A percentile compares a stretch with the other conserved stretches of the same genome.
phyloP scores from a whole-genome alignment of 2,329 filamentous ascomycete species.

The Paradendryphiella salina region DNA sequence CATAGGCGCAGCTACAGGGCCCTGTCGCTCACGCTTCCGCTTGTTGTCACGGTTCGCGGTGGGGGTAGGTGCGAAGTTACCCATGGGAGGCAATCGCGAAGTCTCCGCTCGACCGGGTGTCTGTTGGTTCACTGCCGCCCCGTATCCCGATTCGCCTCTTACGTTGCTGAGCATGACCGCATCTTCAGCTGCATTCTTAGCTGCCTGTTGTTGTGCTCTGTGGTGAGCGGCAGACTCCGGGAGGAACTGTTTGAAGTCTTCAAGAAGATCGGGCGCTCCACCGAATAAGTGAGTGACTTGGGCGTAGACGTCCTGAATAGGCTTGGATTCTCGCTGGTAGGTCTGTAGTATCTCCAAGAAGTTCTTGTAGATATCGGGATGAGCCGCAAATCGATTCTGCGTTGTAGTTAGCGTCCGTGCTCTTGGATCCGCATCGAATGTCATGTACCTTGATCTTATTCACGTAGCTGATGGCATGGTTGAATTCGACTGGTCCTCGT shows the following conservation, averaged over 20 bases:
- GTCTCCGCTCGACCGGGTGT: conserved; percentile 52
- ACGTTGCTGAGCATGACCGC: conserved; percentile 67
- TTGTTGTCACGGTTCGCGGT: conserved; percentile 89
- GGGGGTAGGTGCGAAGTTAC: conserved; percentile 84
- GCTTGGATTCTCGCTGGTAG: conserved; percentile 96
- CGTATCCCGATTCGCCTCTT: conserved; percentile 56
- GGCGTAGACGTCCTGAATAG: conserved; percentile 96
- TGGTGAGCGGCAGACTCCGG: conserved; percentile 79
- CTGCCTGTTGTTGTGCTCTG: conserved; percentile 59
- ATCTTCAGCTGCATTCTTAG: conserved; percentile 69
- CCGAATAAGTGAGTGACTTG: conserved; percentile 95
- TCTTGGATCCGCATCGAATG: conserved; percentile 29
- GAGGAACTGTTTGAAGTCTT: conserved; percentile 98
- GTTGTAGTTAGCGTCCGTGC: conserved; percentile 14
- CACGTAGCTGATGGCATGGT: conserved; percentile 98
- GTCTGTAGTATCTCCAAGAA: conserved; percentile 98
- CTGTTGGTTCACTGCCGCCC: conserved; percentile 52
- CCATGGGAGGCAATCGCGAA: conserved; percentile 77
- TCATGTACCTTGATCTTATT: conserved; percentile 92
- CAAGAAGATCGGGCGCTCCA: conserved; percentile 87
- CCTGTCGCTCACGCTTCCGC: conserved; percentile 70
- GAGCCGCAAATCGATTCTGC: conserved; percentile 93
- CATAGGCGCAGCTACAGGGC: conserved; percentile 48
- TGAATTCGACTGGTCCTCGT: conserved; percentile 94
- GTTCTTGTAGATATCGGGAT: conserved; percentile 98